phyloP scores from a whole-genome alignment of 2,329 filamentous ascomycete genomes.

The Didymella segeticola region DNA sequence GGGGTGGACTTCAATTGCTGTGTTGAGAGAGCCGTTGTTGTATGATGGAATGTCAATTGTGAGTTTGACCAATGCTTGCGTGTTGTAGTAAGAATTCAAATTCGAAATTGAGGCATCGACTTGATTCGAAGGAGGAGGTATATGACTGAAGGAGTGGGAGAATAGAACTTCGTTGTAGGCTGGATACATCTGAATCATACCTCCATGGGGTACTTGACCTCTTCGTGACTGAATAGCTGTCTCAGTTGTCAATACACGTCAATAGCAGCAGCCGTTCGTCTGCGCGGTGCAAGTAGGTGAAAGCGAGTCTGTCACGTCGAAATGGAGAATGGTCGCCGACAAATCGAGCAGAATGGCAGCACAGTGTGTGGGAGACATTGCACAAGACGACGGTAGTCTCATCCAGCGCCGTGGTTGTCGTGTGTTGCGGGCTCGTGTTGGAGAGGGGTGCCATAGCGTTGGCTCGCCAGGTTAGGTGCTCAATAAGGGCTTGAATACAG shows the following conservation, averaged over 20 bases:
- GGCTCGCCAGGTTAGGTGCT: constrained; percentile 2
- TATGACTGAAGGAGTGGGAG: too few species aligned
- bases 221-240: constrained; percentile 19
- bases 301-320: constrained; percentile 13
- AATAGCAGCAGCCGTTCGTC: constrained; percentile 28
- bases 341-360: background rate
- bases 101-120: too few species aligned
- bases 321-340: constrained; percentile 4
- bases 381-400: background rate
- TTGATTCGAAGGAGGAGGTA: too few species aligned
- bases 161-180: too few species aligned
- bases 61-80: background rate
- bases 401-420: constrained; percentile 6
- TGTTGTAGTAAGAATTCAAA: too few species aligned
- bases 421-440: background rate
- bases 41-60: background rate
- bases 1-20: background rate
- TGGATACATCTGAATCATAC: too few species aligned
- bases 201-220: background rate
- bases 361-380: constrained; percentile 10
- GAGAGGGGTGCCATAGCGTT: background rate
- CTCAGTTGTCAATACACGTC: constrained; percentile 31
- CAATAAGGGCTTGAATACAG: constrained; percentile 14
- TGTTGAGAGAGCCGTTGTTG: background rate
- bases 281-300: constrained; percentile 20